Evolutionary conservation across 148 eudicot genomes (phyloP), one percentile per base, ranked within the genome.

Genomic region (Vaccinium darrowii): DNA sequence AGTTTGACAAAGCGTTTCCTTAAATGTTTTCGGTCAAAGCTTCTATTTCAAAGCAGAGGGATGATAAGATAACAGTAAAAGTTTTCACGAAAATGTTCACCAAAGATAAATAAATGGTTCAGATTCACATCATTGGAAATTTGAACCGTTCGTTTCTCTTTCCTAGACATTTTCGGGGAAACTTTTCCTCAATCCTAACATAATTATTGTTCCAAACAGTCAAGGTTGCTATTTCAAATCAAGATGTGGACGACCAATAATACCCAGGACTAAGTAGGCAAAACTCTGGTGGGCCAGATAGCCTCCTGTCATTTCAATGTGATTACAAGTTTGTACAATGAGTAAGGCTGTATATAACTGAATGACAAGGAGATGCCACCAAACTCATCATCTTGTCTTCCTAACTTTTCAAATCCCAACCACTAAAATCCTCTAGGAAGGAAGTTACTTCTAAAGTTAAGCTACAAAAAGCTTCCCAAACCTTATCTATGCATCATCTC

Each of bases 281-380:
- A 69, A 36, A 69, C 39, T 23, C 60, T 6, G 81, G 81, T 69
- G 74, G 74, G 74, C 43, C 49, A 74, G 78, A 74, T 7, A 47
- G 78, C 5, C 51, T n/a, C 74, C 39, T 15, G 18, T 75, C 16
- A 69, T 69, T 27, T 27, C 74, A 69, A 14, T 27, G 19, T 69
- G 74, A 11, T 69, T 69, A 69, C 16, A 27, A 16, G 18, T 27
- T 69, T 10, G 39, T 69, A 47, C 54, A 76, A 50, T 47, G 57
- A 43, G 80, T 11, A 8, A 8, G 54, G 58, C 80, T 23, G 39
- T 58, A 23, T 75, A 78, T n/a, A 0, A 12, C 39, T 50, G 80
- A 77, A 23, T 51, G 80, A 78, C 58, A 78, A 78, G 80, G 58
- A 78, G 58, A 76, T 78, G 60, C 80, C 80, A 78, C 80, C 80